These are phyloP conservation scores for Starmerella vaccinii DNA, from an alignment of 805 yeast genomes.

Conservation along the genomic window DNA sequence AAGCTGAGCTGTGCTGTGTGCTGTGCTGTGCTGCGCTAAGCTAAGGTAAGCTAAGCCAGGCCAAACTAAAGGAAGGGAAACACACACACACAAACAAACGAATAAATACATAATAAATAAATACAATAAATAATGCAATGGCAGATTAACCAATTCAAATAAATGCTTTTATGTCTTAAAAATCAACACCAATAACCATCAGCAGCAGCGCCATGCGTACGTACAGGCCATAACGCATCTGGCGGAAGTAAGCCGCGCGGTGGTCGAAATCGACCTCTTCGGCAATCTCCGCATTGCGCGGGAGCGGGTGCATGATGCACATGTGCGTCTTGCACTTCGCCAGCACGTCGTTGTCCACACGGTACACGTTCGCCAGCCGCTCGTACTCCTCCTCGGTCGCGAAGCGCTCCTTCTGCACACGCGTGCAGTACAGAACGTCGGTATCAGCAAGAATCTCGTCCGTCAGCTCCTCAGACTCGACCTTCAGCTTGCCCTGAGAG, in stretches of 20 bases:
- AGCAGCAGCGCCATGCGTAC: constrained; percentile 98
- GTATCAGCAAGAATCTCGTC: constrained; percentile 78
- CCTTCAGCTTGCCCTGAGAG: constrained; percentile 56
- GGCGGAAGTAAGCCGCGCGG: constrained; percentile 99
- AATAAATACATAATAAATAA: constrained; percentile 12
- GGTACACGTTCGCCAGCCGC: constrained; percentile 79
- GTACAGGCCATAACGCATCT: constrained; percentile 95
- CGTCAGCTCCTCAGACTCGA: constrained; percentile 68
- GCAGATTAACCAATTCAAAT: constrained; percentile 3
- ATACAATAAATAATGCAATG: constrained; percentile 8
- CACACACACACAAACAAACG: constrained; percentile 8
- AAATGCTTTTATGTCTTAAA: constrained; percentile 31
- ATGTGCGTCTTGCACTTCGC: constrained; percentile 92
- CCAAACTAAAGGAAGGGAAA: neutral
- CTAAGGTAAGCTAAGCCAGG: too few species aligned
- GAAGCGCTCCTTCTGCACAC: constrained; percentile 97
- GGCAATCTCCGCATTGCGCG: constrained; percentile 90
- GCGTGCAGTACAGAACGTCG: constrained; percentile 93
- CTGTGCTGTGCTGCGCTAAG: neutral
- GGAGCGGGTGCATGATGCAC: constrained; percentile 98
- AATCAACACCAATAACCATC: constrained; percentile 93
- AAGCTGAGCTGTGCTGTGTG: too few species aligned
- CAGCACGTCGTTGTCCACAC: constrained; percentile 84
- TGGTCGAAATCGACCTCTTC: constrained; percentile 99
- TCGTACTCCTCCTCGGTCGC: constrained; percentile 63